Evolutionary conservation across 768 basidiomycete genomes (phyloP).

Genomic region (Phanerochaete carnosa): DNA sequence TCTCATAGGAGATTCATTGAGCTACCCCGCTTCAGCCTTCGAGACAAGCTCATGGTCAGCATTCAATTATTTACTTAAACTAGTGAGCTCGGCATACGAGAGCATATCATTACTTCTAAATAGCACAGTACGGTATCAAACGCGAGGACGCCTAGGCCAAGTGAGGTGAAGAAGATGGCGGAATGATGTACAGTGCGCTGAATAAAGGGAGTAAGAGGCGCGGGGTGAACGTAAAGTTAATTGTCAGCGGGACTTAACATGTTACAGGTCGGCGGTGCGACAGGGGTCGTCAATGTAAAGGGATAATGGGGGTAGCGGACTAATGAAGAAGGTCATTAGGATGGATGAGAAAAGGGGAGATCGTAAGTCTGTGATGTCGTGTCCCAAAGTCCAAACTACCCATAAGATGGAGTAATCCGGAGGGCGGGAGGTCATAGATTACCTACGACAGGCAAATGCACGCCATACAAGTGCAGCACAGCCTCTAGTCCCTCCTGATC

Average conservation of each 20-base stretch:
- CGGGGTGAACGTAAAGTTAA: background rate
- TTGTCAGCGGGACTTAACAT: too few species aligned
- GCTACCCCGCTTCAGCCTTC: too few species aligned
- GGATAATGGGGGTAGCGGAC: too few species aligned
- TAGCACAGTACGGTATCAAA: constrained; percentile 1
- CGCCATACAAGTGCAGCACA: background rate
- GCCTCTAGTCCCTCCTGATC: constrained; percentile 20
- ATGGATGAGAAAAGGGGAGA: background rate
- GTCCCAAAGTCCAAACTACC: background rate
- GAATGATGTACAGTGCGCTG: background rate
- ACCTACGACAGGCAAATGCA: background rate
- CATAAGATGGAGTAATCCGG: background rate
- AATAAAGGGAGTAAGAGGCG: background rate
- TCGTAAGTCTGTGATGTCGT: background rate
- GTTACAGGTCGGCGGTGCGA: too few species aligned
- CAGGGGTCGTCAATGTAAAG: too few species aligned
- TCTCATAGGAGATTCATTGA: too few species aligned
- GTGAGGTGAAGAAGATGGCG: background rate
- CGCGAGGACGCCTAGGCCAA: background rate
- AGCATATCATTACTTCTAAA: constrained; percentile 4
- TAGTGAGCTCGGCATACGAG: background rate
- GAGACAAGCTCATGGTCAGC: background rate
- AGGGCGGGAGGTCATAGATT: background rate
- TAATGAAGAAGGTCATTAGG: too few species aligned
- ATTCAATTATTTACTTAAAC: background rate